phyloP scores from a whole-genome alignment of 305 asterid species.

The Vinca major region DNA sequence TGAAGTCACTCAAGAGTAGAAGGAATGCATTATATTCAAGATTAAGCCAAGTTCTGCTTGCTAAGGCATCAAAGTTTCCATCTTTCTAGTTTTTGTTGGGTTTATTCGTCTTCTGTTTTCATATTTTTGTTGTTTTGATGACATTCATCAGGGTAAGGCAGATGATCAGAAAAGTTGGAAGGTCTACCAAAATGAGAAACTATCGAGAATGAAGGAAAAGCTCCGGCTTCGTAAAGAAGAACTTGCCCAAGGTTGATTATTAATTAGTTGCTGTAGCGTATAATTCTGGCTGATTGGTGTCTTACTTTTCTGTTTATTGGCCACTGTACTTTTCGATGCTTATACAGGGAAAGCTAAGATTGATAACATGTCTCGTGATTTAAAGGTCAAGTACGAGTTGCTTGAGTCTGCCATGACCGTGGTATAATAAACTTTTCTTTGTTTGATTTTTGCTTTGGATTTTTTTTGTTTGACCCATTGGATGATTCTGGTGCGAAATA shows the following conservation, averaged over 20 bases:
- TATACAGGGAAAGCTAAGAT: slow-evolving; percentile 64
- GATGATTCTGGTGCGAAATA: too few relatives aligned
- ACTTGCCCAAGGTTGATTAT: slow-evolving; percentile 54
- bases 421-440: slow-evolving; percentile 34
- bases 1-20: slow-evolving; percentile 54
- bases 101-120: too few relatives aligned
- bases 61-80: slow-evolving; percentile 38
- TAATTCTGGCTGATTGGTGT: slow-evolving; percentile 11
- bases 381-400: slow-evolving; percentile 52
- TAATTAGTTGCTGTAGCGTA: slow-evolving; percentile 13
- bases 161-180: slow-evolving; percentile 93
- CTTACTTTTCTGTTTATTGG: slow-evolving; percentile 10
- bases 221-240: slow-evolving; percentile 61
- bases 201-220: slow-evolving; percentile 60
- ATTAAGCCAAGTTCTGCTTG: slow-evolving; percentile 74
- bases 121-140: background rate
- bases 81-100: too few relatives aligned
- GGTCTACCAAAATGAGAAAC: slow-evolving; percentile 72
- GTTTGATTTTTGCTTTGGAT: background rate
- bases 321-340: slow-evolving; percentile 22
- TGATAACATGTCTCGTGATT: slow-evolving; percentile 57
- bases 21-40: slow-evolving; percentile 59
- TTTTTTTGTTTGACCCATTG: too few relatives aligned
- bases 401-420: slow-evolving; percentile 60
- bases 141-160: slow-evolving; percentile 61